These are phyloP conservation scores for Skeletonema costatum DNA, from an alignment of 108 stramenopile genomes.

Conservation along the genomic window DNA sequence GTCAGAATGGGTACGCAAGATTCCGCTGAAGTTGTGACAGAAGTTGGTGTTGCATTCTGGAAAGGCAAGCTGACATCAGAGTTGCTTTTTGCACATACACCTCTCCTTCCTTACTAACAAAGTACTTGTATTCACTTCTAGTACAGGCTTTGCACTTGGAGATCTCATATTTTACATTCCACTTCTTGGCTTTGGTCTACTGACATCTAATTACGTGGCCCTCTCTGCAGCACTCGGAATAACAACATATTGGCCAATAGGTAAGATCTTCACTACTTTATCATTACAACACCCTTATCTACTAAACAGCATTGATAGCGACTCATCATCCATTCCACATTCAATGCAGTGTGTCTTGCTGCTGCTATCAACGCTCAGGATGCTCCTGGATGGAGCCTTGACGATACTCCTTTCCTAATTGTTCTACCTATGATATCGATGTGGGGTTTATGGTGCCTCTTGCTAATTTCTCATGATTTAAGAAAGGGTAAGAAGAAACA, in stretches of 20 bases:
- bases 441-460: not conserved
- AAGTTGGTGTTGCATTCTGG: not conserved
- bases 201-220: not conserved
- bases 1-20: not conserved
- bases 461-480: not conserved
- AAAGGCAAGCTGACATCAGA: not conserved
- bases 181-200: not conserved
- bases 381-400: not conserved
- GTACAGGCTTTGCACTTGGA: not conserved
- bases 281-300: not conserved
- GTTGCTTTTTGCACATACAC: too few species aligned
- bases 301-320: not conserved
- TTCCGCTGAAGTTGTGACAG: not conserved
- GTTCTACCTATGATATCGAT: not conserved
- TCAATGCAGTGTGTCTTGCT: not conserved
- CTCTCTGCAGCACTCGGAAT: too few species aligned
- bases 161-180: not conserved
- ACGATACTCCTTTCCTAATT: not conserved
- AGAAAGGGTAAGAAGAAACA: not conserved
- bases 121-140: too few species aligned
- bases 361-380: not conserved
- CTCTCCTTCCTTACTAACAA: too few species aligned
- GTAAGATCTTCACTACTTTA: not conserved
- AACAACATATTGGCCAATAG: not conserved
- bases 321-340: not conserved